Conservation (phyloP, 805 yeast species). For the Huiozyma naganishii region DNA sequence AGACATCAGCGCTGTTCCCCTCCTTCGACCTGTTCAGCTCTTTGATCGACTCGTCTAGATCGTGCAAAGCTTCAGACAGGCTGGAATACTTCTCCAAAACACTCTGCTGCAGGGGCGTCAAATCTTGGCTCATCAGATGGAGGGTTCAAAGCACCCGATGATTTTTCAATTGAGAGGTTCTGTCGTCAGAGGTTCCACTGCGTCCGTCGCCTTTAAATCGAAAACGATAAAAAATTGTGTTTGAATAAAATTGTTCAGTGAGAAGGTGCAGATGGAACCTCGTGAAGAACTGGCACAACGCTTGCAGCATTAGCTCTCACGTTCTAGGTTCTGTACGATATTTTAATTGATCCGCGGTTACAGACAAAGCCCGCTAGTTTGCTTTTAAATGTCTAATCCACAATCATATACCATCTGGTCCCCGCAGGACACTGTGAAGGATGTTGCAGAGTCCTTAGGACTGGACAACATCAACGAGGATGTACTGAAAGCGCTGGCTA, state of each 20-base stretch:
- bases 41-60: slow-evolving; percentile 21
- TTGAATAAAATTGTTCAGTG: too few relatives aligned
- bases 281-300: too few relatives aligned
- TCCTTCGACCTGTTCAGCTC: slow-evolving; percentile 10
- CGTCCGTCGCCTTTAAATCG: too few relatives aligned
- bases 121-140: not conserved
- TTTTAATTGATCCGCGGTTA: too few relatives aligned
- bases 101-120: slow-evolving; percentile 22
- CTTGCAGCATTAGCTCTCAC: too few relatives aligned
- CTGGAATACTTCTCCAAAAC: slow-evolving; percentile 23
- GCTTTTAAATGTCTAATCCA: slow-evolving; percentile 4
- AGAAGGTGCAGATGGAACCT: too few relatives aligned
- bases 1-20: slow-evolving; percentile 5
- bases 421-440: slow-evolving; percentile 91
- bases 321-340: too few relatives aligned
- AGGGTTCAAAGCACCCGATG: not conserved
- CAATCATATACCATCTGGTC: slow-evolving; percentile 90
- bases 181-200: too few relatives aligned
- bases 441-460: slow-evolving; percentile 89
- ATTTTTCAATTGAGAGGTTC: too few relatives aligned
- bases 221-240: too few relatives aligned
- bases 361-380: too few relatives aligned
- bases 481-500: slow-evolving; percentile 86
- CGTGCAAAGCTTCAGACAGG: slow-evolving; percentile 20
- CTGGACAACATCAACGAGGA: slow-evolving; percentile 72